Percentiles rank a stretch among this genome's conserved stretches.
Conservation (phyloP, 2,329 filamentous ascomycete genomes). For the Penicillium paneum region DNA sequence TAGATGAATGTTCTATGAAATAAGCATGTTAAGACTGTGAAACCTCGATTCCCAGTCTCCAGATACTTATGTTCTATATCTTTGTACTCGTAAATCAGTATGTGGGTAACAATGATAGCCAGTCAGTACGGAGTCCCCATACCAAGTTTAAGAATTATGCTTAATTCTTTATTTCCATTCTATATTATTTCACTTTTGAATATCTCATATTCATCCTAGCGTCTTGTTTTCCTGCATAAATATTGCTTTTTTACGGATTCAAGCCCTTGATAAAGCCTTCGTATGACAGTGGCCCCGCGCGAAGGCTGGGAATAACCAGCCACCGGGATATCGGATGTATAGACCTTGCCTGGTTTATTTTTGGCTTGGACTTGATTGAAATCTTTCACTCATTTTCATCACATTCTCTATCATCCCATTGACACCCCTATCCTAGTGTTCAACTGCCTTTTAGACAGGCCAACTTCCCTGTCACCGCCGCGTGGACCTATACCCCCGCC, state of each 20-base stretch:
- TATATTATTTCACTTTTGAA: neutral
- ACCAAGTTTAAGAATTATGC: neutral
- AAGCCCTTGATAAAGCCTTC: neutral
- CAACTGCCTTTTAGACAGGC: neutral
- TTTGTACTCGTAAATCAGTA: neutral
- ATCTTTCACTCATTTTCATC: neutral
- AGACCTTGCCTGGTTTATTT: constrained; percentile 8
- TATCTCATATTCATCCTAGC: neutral
- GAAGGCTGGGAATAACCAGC: constrained; percentile 32
- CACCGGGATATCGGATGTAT: constrained; percentile 27
- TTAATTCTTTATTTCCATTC: neutral
- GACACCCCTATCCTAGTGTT: neutral
- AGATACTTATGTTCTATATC: neutral
- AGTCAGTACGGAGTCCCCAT: neutral
- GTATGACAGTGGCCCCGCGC: constrained; percentile 15
- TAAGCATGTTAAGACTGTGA: neutral
- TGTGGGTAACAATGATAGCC: neutral
- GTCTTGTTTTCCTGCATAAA: neutral
- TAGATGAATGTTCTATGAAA: neutral
- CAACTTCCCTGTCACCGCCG: neutral
- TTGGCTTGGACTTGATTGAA: neutral
- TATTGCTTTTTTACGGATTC: neutral
- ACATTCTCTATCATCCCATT: constrained; percentile 2
- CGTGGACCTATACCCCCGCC: constrained; percentile 1
- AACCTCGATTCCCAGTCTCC: neutral